These are phyloP conservation scores for Leavenworthia alabamica DNA, from an alignment of 345 rosid genomes.

Conservation along the genomic window DNA sequence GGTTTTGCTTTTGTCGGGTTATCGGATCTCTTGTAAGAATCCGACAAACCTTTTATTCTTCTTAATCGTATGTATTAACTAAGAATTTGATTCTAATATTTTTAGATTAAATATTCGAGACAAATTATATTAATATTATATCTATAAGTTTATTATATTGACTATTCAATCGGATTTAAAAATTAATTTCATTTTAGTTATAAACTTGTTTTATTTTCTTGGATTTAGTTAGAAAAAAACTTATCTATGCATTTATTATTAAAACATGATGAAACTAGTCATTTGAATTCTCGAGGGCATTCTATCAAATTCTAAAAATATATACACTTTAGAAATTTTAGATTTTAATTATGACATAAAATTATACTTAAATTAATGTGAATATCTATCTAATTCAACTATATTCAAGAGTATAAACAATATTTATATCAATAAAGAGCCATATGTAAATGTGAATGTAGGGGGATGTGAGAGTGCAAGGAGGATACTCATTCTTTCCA, in stretches of 20 bases:
- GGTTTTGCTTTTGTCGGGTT: too few relatives aligned
- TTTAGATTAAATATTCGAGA: background rate
- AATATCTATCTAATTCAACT: background rate
- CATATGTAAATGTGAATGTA: conserved; percentile 32
- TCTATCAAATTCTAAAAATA: background rate
- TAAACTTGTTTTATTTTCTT: background rate
- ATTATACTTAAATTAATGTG: background rate
- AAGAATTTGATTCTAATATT: background rate
- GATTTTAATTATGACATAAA: background rate
- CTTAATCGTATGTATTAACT: background rate
- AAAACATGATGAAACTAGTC: background rate
- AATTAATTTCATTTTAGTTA: background rate
- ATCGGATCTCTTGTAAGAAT: too few relatives aligned
- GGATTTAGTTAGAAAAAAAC: background rate
- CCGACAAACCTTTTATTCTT: background rate
- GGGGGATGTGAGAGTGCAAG: conserved; percentile 66
- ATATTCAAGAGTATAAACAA: background rate
- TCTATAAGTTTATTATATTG: background rate
- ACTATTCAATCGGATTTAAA: background rate
- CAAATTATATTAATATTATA: background rate
- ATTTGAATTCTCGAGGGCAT: background rate
- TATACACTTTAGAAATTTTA: background rate
- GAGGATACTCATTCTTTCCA: conserved; percentile 50
- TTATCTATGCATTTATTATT: background rate
- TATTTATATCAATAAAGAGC: background rate